Percentiles rank a stretch among this genome's conserved stretches.
Conservation (phyloP, 2,329 filamentous ascomycete genomes). For the Penicillium aurantiogriseum region DNA sequence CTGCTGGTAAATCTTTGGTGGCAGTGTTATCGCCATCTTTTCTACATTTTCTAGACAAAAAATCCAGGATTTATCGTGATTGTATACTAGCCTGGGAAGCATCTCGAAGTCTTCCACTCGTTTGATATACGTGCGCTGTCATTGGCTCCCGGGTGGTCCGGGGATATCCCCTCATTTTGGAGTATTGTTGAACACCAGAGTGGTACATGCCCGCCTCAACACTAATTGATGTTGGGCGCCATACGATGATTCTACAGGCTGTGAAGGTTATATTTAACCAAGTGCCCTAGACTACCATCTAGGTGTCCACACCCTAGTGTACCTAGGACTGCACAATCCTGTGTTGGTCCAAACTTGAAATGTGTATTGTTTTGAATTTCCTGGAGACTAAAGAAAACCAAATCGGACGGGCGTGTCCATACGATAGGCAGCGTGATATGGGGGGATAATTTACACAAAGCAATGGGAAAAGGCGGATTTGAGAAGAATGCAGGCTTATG, state of each 20-base stretch:
- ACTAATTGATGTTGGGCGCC: neutral
- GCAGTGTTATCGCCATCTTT: neutral
- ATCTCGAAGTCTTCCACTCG: neutral
- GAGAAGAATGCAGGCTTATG: conserved; percentile 32
- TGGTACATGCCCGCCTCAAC: neutral
- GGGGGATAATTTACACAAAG: conserved; percentile 32
- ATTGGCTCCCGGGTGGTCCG: conserved; percentile 24
- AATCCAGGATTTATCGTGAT: neutral
- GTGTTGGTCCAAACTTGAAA: neutral
- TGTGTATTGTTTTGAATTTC: conserved; percentile 12
- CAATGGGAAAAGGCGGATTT: conserved; percentile 23
- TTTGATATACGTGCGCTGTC: conserved; percentile 31
- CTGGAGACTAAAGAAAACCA: conserved; percentile 17
- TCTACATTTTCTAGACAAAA: neutral
- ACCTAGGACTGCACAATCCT: neutral
- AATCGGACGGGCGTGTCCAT: conserved; percentile 22
- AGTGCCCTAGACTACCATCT: neutral
- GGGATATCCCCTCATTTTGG: conserved; percentile 8
- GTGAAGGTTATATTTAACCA: neutral
- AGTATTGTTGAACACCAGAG: neutral
- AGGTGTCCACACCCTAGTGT: neutral
- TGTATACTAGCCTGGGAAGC: neutral
- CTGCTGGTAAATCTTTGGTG: too few species aligned
- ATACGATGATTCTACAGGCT: neutral
- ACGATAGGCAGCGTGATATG: conserved; percentile 25